Evolutionary conservation across 2,329 filamentous ascomycete genomes (phyloP).

Genomic region (Neospermospora avenae): DNA sequence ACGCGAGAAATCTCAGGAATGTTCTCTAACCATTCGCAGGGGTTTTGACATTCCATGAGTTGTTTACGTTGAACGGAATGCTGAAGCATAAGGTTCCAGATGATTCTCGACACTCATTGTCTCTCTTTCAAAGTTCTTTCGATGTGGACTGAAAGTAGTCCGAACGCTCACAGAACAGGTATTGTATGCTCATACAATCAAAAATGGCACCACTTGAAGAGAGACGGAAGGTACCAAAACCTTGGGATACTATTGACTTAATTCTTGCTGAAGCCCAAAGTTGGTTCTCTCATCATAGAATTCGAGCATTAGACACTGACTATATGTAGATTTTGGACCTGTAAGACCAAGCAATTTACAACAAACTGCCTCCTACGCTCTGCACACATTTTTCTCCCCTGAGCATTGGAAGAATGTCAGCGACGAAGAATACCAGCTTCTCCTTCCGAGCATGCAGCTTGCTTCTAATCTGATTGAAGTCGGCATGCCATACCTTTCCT

Average conservation of each 20-base stretch:
- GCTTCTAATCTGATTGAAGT: conserved; percentile 25
- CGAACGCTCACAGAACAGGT: background rate
- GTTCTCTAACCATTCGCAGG: background rate
- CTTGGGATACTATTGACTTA: background rate
- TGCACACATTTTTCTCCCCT: conserved; percentile 21
- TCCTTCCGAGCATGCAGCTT: conserved; percentile 28
- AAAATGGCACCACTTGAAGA: background rate
- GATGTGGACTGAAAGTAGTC: background rate
- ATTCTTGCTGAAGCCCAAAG: background rate
- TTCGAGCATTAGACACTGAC: background rate
- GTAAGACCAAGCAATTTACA: conserved; percentile 10
- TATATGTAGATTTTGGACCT: conserved; percentile 4
- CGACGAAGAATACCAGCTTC: conserved; percentile 22
- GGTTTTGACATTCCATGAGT: background rate
- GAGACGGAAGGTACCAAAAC: background rate
- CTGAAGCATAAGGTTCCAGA: background rate
- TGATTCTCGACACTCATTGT: background rate
- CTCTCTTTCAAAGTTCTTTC: background rate
- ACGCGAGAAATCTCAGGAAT: background rate
- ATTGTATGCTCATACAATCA: background rate
- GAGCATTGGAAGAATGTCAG: conserved; percentile 18
- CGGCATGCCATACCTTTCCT: conserved; percentile 25
- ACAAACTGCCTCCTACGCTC: background rate
- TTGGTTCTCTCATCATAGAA: background rate
- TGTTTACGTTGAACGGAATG: background rate